phyloP scores from a whole-genome alignment of 2,329 filamentous ascomycete species.

The Macrophomina pseudophaseolina region DNA sequence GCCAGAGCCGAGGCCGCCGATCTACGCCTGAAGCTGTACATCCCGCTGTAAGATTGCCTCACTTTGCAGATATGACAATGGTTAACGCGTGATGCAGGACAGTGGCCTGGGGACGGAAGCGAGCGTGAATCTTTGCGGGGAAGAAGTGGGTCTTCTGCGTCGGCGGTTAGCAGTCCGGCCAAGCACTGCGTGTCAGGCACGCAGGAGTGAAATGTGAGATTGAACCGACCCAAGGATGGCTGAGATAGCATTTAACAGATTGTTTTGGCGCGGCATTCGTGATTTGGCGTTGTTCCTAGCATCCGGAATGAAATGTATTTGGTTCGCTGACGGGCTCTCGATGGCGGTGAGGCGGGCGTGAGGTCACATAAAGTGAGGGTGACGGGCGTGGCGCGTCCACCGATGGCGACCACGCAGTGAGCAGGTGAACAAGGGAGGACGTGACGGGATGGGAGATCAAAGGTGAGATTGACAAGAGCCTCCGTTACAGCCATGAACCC shows the following conservation, averaged over 20 bases:
- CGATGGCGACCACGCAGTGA: not conserved
- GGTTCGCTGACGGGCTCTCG: not conserved
- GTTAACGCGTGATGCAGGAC: slow-evolving; percentile 20
- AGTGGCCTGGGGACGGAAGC: slow-evolving; percentile 41
- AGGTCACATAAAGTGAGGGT: not conserved
- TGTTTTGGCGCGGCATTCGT: slow-evolving; percentile 20
- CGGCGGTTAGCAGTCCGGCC: slow-evolving; percentile 15
- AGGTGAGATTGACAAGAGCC: not conserved
- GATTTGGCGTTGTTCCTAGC: slow-evolving; percentile 15
- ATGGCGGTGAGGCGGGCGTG: not conserved
- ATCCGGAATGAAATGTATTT: slow-evolving; percentile 11
- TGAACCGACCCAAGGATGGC: slow-evolving; percentile 7
- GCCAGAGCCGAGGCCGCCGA: slow-evolving; percentile 39
- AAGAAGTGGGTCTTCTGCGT: slow-evolving; percentile 24
- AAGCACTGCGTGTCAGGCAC: slow-evolving; percentile 10
- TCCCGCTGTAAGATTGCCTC: slow-evolving; percentile 40
- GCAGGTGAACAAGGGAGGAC: not conserved
- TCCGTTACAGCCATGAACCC: not conserved
- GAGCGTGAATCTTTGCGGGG: slow-evolving; percentile 26
- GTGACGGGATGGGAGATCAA: not conserved
- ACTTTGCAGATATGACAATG: not conserved
- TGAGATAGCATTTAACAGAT: slow-evolving; percentile 3
- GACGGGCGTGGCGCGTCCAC: not conserved
- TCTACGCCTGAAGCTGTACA: slow-evolving; percentile 40
- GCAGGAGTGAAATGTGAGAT: slow-evolving; percentile 9